Evolutionary conservation across 768 basidiomycete species (phyloP), one percentile per base, ranked within the genome.

Genomic region (Dictyophora rubrovolvata): DNA sequence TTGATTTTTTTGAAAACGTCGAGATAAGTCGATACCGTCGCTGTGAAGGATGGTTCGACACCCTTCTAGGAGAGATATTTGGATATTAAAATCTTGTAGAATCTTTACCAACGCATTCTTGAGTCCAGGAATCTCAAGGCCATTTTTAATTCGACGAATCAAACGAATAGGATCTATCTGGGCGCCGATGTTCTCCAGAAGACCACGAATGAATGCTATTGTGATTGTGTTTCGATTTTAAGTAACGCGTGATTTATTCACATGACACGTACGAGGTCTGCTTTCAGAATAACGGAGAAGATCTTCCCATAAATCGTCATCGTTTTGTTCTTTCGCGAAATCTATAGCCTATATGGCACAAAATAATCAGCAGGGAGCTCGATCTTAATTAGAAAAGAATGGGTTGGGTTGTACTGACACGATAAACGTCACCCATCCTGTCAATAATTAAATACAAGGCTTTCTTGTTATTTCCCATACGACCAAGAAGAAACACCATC

Each of bases 231-330:
- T 62, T 60, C 10, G 48, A 6, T 23, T 10, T 11, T 54, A 42
- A 53, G 37, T 4, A 60, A 21, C 11, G 33, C 9, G 22, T 21
- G 4, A 42, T 47, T 9, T 22, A 48, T 46, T 22, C 28, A 62
- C 33, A 12, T 35, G 49, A 12, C 5, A 69, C 80, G 57, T 56
- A 93, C 93, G 73, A 42, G 96, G 96, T 60, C 93, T 77, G 11
- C 89, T 94, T 70, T 98, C 96, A 0, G 94, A 95, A 66, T 98
- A 98, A 61, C 79, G 84, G 23, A 99, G 73, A 9, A 99, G 78
- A 68, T 98, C 95, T 65, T 98, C 95, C 96, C 95, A 99, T 0
- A 99, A 81, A 69, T 98, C 96, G 61, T 93, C 87, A 63, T 98
- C 96, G 55, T 85, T 87, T 69, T 97, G 95, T 69, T 97, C 93